Conservation (phyloP, 306 rosid species). For the Prunus mira region DNA sequence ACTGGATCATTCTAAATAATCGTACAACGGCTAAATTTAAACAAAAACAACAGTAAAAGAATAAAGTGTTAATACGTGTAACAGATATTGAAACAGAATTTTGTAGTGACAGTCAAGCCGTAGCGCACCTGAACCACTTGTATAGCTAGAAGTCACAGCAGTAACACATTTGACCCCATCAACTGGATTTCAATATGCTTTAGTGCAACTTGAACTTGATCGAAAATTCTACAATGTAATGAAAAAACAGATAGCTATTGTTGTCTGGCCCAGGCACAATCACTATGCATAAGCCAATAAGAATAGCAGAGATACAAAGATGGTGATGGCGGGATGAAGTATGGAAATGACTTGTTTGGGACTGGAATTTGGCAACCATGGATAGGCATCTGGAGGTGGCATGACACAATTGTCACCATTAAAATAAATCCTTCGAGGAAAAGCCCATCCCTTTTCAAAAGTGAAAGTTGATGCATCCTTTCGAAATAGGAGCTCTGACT, state of each 20-base stretch:
- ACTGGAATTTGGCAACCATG: constrained; percentile 83
- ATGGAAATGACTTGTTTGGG: constrained; percentile 39
- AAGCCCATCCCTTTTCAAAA: constrained; percentile 97
- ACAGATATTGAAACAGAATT: constrained; percentile 19
- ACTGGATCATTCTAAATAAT: constrained; percentile 24
- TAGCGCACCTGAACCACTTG: constrained; percentile 21
- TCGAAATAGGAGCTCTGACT: constrained; percentile 81
- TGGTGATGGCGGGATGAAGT: constrained; percentile 32
- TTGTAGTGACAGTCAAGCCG: constrained; percentile 8
- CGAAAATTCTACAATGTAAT: constrained; percentile 14
- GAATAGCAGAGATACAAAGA: constrained; percentile 46
- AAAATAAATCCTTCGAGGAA: constrained; percentile 91
- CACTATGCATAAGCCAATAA: constrained; percentile 40
- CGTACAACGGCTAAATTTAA: constrained; percentile 21
- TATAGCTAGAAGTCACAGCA: constrained; percentile 19
- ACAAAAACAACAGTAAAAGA: constrained; percentile 18
- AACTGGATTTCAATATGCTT: constrained; percentile 23
- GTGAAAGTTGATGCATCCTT: constrained; percentile 83
- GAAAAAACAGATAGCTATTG: constrained; percentile 14
- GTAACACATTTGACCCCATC: constrained; percentile 19
- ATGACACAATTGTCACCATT: constrained; percentile 77
- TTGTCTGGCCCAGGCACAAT: constrained; percentile 1
- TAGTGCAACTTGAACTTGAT: constrained; percentile 9
- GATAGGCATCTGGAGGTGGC: constrained; percentile 98
- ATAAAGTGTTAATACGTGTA: constrained; percentile 10